These are phyloP conservation scores for Ananas comosus DNA, from an alignment of 176 grass and related monocot genomes.

Conservation along the genomic window DNA sequence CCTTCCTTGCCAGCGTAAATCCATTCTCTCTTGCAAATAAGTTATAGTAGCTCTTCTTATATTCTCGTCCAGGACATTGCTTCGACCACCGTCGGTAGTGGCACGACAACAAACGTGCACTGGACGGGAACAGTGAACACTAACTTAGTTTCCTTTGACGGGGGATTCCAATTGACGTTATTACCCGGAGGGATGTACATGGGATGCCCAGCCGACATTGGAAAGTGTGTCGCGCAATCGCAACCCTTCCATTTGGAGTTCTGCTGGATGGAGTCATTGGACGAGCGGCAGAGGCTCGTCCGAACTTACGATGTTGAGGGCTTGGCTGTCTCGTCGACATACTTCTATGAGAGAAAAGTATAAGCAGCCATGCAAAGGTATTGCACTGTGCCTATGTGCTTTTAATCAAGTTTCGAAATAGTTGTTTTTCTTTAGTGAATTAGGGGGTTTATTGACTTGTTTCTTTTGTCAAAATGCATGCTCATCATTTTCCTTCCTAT, in stretches of 20 bases:
- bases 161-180: constrained; percentile 76
- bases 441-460: background rate
- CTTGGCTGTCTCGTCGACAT: constrained; percentile 72
- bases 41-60: constrained; percentile 2
- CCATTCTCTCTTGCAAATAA: background rate
- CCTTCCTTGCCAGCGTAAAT: background rate
- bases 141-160: constrained; percentile 68
- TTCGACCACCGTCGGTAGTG: constrained; percentile 34
- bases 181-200: constrained; percentile 91
- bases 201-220: constrained; percentile 77
- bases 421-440: background rate
- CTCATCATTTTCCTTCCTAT: too few relatives aligned
- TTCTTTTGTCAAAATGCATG: too few relatives aligned
- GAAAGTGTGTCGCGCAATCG: constrained; percentile 48
- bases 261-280: constrained; percentile 82
- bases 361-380: constrained; percentile 13
- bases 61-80: constrained; percentile 51
- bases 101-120: constrained; percentile 53
- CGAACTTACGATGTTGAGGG: constrained; percentile 62
- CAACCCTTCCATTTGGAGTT: constrained; percentile 89
- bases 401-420: constrained; percentile 16
- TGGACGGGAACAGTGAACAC: constrained; percentile 60
- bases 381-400: background rate
- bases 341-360: constrained; percentile 70
- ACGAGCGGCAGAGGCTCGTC: constrained; percentile 63